Evolutionary conservation across 176 grass and related monocot species (phyloP).

Genomic region (Rhynchospora pubera): DNA sequence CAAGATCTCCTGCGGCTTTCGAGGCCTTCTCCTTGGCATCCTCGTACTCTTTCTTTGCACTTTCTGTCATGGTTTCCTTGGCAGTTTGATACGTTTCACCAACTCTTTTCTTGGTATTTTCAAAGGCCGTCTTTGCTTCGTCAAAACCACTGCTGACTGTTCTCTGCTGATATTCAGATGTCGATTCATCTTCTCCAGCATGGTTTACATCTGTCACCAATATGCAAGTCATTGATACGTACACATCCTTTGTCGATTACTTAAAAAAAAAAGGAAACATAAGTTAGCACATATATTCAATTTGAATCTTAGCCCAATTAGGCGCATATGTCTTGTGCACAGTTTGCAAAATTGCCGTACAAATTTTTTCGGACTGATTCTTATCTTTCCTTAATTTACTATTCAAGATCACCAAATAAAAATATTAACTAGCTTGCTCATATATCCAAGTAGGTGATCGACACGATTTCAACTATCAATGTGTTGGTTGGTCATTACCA

Average conservation of each 20-base stretch:
- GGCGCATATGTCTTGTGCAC: background rate
- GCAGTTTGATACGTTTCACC: conserved; percentile 18
- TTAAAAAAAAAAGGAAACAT: too few species aligned
- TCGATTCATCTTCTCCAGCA: background rate
- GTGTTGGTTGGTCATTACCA: background rate
- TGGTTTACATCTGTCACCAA: background rate
- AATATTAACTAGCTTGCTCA: background rate
- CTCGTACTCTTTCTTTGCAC: conserved; percentile 10
- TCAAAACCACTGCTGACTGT: background rate
- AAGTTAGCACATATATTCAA: background rate
- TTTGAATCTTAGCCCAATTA: background rate
- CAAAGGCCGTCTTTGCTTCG: conserved; percentile 7
- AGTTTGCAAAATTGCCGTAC: background rate
- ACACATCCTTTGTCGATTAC: too few species aligned
- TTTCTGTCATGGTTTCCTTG: conserved; percentile 20
- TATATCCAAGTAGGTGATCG: background rate
- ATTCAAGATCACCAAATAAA: too few species aligned
- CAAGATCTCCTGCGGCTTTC: conserved; percentile 9
- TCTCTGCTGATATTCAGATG: background rate
- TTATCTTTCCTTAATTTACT: too few species aligned
- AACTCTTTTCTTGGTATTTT: conserved; percentile 18
- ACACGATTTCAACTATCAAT: background rate
- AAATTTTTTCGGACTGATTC: too few species aligned
- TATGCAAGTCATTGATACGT: background rate
- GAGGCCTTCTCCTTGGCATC: conserved; percentile 33